Percentiles rank a stretch among this genome's conserved stretches.
Conservation (phyloP, 495 filamentous ascomycete genomes). For the Astrocystis sublimbata region DNA sequence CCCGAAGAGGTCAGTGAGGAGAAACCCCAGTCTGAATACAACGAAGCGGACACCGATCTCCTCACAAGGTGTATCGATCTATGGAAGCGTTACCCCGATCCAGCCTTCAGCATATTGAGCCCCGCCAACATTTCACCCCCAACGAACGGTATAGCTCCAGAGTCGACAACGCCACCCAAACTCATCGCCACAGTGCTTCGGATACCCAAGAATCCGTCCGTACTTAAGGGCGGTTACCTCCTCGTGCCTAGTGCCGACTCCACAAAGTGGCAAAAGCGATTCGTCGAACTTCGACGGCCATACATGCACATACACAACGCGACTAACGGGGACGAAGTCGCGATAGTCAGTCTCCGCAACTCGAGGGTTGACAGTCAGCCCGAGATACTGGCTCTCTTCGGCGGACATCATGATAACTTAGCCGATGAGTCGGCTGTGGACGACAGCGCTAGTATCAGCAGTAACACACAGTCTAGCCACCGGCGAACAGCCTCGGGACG, state of each 20-base stretch:
- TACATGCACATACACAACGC: constrained; percentile 88
- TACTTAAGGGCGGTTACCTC: constrained; percentile 83
- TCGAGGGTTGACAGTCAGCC: constrained; percentile 84
- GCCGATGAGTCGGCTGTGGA: constrained; percentile 22
- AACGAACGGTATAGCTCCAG: constrained; percentile 56
- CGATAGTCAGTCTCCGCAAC: constrained; percentile 81
- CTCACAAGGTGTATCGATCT: constrained; percentile 72
- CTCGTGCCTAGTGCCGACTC: constrained; percentile 73
- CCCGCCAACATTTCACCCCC: constrained; percentile 78
- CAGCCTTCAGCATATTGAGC: constrained; percentile 68
- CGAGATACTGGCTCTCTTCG: constrained; percentile 75
- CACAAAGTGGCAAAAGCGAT: constrained; percentile 83
- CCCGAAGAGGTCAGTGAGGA: constrained; percentile 4
- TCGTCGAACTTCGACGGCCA: constrained; percentile 87
- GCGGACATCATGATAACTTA: constrained; percentile 40
- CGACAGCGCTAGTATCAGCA: constrained; percentile 11
- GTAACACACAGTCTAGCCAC: constrained; percentile 32
- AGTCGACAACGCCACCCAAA: constrained; percentile 43
- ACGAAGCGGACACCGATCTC: constrained; percentile 56
- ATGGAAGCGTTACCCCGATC: constrained; percentile 77
- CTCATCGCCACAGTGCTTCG: constrained; percentile 69
- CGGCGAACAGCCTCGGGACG: constrained; percentile 32
- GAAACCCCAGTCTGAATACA: constrained; percentile 45
- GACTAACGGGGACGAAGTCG: constrained; percentile 84
- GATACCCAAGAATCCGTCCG: constrained; percentile 69